Evolutionary conservation across 2,329 filamentous ascomycete genomes (phyloP).

Genomic region (Hypoxylon sp.): DNA sequence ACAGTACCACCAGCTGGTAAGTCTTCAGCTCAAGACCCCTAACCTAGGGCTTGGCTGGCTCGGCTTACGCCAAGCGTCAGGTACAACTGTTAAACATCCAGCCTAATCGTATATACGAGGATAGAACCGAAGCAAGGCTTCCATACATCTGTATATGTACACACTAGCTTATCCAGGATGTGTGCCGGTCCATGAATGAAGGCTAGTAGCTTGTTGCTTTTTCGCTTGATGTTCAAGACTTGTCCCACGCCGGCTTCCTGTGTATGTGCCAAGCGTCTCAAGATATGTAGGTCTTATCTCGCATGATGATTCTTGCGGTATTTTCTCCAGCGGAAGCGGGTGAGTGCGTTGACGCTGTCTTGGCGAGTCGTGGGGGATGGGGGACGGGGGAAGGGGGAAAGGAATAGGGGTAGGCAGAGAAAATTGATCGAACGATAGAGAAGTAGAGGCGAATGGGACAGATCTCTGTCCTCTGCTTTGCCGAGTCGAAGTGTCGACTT

Average conservation of each 20-base stretch:
- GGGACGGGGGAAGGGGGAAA: background rate
- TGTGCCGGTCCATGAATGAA: background rate
- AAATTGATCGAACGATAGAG: background rate
- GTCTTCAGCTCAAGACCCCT: conserved; percentile 8
- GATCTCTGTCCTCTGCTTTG: background rate
- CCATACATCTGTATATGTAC: background rate
- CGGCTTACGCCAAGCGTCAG: conserved; percentile 11
- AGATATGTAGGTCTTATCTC: conserved; percentile 23
- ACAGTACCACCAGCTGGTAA: background rate
- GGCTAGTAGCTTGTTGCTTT: background rate
- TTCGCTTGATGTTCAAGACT: background rate
- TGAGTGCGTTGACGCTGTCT: conserved; percentile 1
- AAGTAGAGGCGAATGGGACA: background rate
- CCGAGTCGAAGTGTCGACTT: conserved; percentile 3
- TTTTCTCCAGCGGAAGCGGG: conserved; percentile 21
- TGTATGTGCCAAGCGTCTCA: conserved; percentile 9
- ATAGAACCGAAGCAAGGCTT: background rate
- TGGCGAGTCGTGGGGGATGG: conserved; percentile 9
- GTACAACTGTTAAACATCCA: background rate
- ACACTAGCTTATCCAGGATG: background rate
- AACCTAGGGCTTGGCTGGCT: background rate
- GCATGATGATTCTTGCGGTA: conserved; percentile 28
- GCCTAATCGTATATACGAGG: background rate
- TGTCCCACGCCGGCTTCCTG: background rate
- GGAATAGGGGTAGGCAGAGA: conserved; percentile 7